Conservation (phyloP, 1,139 yeast genomes). For the Candida gigantensis region DNA sequence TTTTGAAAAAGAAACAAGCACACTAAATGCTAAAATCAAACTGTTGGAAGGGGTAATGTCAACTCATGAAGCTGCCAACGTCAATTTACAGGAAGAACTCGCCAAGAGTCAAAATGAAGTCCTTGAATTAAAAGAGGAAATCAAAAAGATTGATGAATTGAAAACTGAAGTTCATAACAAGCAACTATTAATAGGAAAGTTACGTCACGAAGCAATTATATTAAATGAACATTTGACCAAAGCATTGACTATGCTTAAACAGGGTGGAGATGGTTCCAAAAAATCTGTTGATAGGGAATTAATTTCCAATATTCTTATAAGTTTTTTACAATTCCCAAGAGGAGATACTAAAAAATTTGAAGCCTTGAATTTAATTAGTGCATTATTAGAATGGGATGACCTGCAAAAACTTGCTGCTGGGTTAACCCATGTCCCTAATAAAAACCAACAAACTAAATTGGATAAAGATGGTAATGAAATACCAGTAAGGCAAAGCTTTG, state of each 20-base stretch:
- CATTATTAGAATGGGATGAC: slow-evolving; percentile 86
- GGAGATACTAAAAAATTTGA: slow-evolving; percentile 95
- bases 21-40: slow-evolving; percentile 20
- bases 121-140: slow-evolving; percentile 10
- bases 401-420: slow-evolving; percentile 84
- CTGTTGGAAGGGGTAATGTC: slow-evolving; percentile 8
- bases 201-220: slow-evolving; percentile 94
- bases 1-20: slow-evolving; percentile 10
- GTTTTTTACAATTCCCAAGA: slow-evolving; percentile 83
- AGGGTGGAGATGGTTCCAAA: slow-evolving; percentile 57
- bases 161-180: slow-evolving; percentile 59
- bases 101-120: slow-evolving; percentile 6
- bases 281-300: slow-evolving; percentile 85
- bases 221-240: slow-evolving; percentile 92
- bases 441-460: slow-evolving; percentile 13
- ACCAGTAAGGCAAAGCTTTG: slow-evolving; percentile 65
- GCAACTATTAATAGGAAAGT: slow-evolving; percentile 79
- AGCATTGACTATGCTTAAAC: slow-evolving; percentile 76
- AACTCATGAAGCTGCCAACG: slow-evolving; percentile 7
- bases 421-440: slow-evolving; percentile 47
- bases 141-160: slow-evolving; percentile 20
- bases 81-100: slow-evolving; percentile 12
- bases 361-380: slow-evolving; percentile 80
- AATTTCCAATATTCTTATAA: slow-evolving; percentile 79
- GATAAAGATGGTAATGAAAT: slow-evolving; percentile 20